Evolutionary conservation across 2,329 filamentous ascomycete species (phyloP).

Genomic region (Trichothecium roseum): DNA sequence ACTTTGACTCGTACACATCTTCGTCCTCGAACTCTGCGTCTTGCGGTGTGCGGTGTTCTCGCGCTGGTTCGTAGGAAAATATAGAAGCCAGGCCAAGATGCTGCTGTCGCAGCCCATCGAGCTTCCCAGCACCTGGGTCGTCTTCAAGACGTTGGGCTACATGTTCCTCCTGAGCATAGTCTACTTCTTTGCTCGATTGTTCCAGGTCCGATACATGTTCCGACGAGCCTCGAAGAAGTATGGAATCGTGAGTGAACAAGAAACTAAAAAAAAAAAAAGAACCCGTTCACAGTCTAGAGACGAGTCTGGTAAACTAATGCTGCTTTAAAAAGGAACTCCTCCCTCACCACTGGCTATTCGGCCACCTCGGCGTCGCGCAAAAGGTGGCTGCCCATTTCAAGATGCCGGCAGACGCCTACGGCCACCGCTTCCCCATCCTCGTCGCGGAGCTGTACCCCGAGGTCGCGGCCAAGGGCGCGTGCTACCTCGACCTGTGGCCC

Average conservation of each 20-base stretch:
- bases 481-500: constrained; percentile 18
- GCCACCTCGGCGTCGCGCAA: constrained; percentile 7
- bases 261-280: no score
- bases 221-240: background rate
- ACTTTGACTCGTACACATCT: no score
- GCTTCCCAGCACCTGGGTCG: background rate
- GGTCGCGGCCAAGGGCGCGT: constrained; percentile 11
- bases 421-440: constrained; percentile 2
- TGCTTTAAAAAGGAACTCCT: background rate
- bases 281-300: background rate
- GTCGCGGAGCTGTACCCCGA: constrained; percentile 7
- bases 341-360: constrained; percentile 10
- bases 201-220: background rate
- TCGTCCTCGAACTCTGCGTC: no score
- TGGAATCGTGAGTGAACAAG: constrained; percentile 1
- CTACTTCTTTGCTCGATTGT: background rate
- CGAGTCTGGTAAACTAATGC: background rate
- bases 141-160: background rate
- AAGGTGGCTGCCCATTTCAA: constrained; percentile 6
- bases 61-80: no score
- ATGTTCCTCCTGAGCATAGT: background rate
- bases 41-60: no score
- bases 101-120: background rate
- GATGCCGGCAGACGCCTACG: constrained; percentile 10
- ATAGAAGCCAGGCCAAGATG: background rate